phyloP scores from a whole-genome alignment of 2,329 filamentous ascomycete genomes.

The Exserohilum rostratum region DNA sequence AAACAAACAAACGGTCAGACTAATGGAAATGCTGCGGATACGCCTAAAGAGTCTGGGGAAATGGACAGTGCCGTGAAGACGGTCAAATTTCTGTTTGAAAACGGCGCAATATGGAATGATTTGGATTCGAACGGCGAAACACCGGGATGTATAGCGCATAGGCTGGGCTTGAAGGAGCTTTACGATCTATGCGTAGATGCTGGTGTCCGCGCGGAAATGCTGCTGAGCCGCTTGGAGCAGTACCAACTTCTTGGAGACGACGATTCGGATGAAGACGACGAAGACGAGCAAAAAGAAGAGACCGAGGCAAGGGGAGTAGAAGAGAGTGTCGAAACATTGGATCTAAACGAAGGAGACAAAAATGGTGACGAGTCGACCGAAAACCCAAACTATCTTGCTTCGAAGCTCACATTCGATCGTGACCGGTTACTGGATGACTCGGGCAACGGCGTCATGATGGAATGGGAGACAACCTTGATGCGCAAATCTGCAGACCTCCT shows the following conservation, averaged over 20 bases:
- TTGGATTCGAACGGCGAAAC: slow-evolving; percentile 86
- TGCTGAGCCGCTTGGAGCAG: slow-evolving; percentile 80
- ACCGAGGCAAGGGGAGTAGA: slow-evolving; percentile 30
- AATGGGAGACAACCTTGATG: slow-evolving; percentile 60
- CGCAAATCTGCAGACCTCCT: slow-evolving; percentile 53
- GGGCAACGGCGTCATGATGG: slow-evolving; percentile 61
- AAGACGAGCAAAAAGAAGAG: slow-evolving; percentile 52
- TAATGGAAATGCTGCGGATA: slow-evolving; percentile 28
- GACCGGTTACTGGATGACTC: slow-evolving; percentile 55
- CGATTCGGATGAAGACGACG: slow-evolving; percentile 53
- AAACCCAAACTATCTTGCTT: slow-evolving; percentile 57
- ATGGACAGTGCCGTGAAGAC: slow-evolving; percentile 67
- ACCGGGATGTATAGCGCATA: slow-evolving; percentile 81
- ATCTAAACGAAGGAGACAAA: slow-evolving; percentile 34
- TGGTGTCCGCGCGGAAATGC: slow-evolving; percentile 85
- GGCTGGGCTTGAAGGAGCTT: slow-evolving; percentile 70
- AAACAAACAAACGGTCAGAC: slow-evolving; percentile 38
- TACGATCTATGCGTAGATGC: slow-evolving; percentile 88
- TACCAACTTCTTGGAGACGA: slow-evolving; percentile 75
- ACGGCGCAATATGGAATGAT: slow-evolving; percentile 97
- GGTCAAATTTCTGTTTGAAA: slow-evolving; percentile 77
- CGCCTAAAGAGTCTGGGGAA: slow-evolving; percentile 42
- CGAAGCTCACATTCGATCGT: slow-evolving; percentile 55
- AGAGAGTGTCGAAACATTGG: slow-evolving; percentile 30
- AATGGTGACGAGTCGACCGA: slow-evolving; percentile 46